Conservation (phyloP, 805 yeast genomes). For the Metschnikowia colocasiae region DNA sequence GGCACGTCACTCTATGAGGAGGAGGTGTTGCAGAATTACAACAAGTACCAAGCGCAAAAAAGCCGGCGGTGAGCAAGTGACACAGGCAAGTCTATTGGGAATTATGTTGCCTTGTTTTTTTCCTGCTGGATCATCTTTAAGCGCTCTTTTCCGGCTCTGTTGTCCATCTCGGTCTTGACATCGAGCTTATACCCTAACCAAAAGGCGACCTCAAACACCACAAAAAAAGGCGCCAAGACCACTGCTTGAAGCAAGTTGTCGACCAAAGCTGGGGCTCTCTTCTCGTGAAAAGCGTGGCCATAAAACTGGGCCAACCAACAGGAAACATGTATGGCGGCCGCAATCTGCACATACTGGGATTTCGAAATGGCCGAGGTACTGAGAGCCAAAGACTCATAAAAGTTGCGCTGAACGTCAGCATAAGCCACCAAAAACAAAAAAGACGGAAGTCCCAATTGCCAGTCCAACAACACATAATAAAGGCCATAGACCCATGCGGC, state of each 20-base stretch:
- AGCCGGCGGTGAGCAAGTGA: not conserved
- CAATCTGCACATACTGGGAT: constrained; percentile 24
- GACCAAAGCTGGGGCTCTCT: constrained; percentile 78
- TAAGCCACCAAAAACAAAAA: constrained; percentile 22
- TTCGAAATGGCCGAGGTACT: constrained; percentile 6
- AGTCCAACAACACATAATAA: constrained; percentile 60
- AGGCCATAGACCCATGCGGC: constrained; percentile 46
- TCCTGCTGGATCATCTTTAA: constrained; percentile 28
- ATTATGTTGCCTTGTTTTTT: constrained; percentile 5
- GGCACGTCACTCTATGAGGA: constrained; percentile 57
- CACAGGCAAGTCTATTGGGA: too few species aligned
- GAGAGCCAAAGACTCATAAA: constrained; percentile 18
- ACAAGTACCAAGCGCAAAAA: constrained; percentile 9
- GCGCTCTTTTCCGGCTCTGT: constrained; percentile 39
- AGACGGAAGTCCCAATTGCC: constrained; percentile 34
- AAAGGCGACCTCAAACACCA: constrained; percentile 72
- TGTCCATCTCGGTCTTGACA: constrained; percentile 48
- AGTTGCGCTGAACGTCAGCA: constrained; percentile 21
- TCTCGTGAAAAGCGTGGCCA: constrained; percentile 83
- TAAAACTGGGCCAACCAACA: constrained; percentile 83
- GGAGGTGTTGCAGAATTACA: constrained; percentile 47
- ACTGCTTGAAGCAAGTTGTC: constrained; percentile 83
- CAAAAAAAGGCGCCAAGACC: constrained; percentile 89
- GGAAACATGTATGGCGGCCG: constrained; percentile 43
- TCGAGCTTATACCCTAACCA: constrained; percentile 57